Evolutionary conservation across 2,329 filamentous ascomycete species (phyloP).

Genomic region (Monilinia polystroma): DNA sequence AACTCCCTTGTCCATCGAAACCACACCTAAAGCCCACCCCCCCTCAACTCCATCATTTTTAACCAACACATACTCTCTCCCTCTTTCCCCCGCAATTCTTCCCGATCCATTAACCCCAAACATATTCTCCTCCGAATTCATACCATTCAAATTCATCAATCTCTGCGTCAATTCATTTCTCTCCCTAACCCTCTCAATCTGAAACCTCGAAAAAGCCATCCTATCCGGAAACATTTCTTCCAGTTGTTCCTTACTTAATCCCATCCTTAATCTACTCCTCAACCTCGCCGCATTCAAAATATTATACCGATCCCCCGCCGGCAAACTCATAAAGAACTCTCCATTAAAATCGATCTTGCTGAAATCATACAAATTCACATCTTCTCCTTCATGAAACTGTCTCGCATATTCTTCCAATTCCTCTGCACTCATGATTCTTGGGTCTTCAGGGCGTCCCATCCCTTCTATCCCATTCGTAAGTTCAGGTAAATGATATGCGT

Average conservation of each 20-base stretch:
- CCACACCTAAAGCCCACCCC: slow-evolving; percentile 92
- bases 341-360: slow-evolving; percentile 98
- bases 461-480: slow-evolving; percentile 73
- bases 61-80: slow-evolving; percentile 91
- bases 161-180: slow-evolving; percentile 92
- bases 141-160: slow-evolving; percentile 90
- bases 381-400: slow-evolving; percentile 89
- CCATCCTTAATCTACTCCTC: slow-evolving; percentile 88
- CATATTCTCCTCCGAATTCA: slow-evolving; percentile 73
- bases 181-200: slow-evolving; percentile 91
- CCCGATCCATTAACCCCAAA: slow-evolving; percentile 55
- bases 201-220: slow-evolving; percentile 95
- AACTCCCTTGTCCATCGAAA: slow-evolving; percentile 77
- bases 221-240: slow-evolving; percentile 96
- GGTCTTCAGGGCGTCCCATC: slow-evolving; percentile 89
- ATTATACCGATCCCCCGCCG: slow-evolving; percentile 89
- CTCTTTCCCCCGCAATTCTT: slow-evolving; percentile 79
- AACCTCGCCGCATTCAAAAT: slow-evolving; percentile 92
- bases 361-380: slow-evolving; percentile 91
- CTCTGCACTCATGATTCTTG: slow-evolving; percentile 92
- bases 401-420: slow-evolving; percentile 91
- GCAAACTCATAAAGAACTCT: slow-evolving; percentile 89
- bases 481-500: slow-evolving; percentile 92
- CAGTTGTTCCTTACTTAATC: slow-evolving; percentile 91
- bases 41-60: slow-evolving; percentile 95